These are phyloP conservation scores for Kwoniella pini DNA, from an alignment of 768 basidiomycete species.

Conservation along the genomic window DNA sequence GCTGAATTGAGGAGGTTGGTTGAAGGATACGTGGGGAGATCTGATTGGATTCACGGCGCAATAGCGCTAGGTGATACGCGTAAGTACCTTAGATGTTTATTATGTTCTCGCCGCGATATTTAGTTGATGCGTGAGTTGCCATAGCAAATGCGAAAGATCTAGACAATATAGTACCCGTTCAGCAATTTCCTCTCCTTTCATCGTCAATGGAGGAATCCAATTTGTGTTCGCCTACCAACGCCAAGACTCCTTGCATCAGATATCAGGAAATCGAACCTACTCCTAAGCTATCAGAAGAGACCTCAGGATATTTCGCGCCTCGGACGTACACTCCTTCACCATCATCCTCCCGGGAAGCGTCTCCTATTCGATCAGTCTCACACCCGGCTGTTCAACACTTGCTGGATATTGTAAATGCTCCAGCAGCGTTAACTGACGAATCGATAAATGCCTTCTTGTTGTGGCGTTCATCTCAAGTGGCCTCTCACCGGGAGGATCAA, in stretches of 20 bases:
- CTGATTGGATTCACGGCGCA: constrained; percentile 28
- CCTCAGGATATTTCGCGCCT: constrained; percentile 16
- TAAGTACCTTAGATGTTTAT: background rate
- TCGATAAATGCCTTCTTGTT: constrained; percentile 15
- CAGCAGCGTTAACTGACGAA: background rate
- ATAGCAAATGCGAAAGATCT: too few relatives aligned
- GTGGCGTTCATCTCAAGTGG: constrained; percentile 1
- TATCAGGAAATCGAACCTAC: constrained; percentile 17
- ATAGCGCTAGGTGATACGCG: background rate
- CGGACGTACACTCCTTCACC: constrained; percentile 9
- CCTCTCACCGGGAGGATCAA: background rate
- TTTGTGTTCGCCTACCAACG: background rate
- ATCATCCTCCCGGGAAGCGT: background rate
- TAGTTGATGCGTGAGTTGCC: too few relatives aligned
- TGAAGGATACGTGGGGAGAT: constrained; percentile 17
- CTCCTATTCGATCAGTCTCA: background rate
- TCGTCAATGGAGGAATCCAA: background rate
- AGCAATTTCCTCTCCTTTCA: background rate
- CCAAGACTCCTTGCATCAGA: background rate
- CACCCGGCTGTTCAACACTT: background rate
- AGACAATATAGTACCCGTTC: too few relatives aligned
- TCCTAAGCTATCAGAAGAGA: constrained; percentile 11
- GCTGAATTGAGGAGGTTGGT: constrained; percentile 23
- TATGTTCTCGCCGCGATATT: too few relatives aligned
- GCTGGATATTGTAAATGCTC: background rate